Conservation (phyloP, 208 protist genomes). For the Trichomonas vaginalis region DNA sequence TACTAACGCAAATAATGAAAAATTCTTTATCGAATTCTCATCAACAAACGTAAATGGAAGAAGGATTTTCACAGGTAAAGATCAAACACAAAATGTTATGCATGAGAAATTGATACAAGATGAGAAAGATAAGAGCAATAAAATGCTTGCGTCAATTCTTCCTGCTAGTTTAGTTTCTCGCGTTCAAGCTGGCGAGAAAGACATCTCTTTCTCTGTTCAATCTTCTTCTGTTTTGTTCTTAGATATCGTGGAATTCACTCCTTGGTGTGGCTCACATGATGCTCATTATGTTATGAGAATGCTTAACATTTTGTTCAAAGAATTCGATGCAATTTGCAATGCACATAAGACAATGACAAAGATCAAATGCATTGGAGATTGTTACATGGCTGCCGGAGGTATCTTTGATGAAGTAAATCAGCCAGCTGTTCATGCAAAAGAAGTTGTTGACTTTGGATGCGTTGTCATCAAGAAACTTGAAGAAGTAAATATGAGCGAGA, state of each 20-base stretch:
- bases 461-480: too few relatives aligned
- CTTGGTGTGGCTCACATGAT: background rate
- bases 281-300: background rate
- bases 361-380: background rate
- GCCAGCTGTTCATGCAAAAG: too few relatives aligned
- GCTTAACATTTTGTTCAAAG: background rate
- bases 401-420: too few relatives aligned
- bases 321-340: background rate
- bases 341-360: too few relatives aligned
- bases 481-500: too few relatives aligned
- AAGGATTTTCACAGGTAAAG: background rate
- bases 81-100: background rate
- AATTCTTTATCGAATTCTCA: background rate
- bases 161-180: background rate
- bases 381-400: background rate
- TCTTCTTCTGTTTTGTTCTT: background rate
- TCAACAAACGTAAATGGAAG: background rate
- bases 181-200: background rate
- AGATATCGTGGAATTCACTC: background rate
- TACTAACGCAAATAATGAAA: background rate
- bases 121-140: background rate
- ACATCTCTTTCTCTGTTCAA: background rate
- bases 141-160: background rate
- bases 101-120: background rate
- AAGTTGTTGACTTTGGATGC: too few relatives aligned